Evolutionary conservation across 176 grass and related monocot genomes (phyloP).

Genomic region (Urochloa ruziziensis): DNA sequence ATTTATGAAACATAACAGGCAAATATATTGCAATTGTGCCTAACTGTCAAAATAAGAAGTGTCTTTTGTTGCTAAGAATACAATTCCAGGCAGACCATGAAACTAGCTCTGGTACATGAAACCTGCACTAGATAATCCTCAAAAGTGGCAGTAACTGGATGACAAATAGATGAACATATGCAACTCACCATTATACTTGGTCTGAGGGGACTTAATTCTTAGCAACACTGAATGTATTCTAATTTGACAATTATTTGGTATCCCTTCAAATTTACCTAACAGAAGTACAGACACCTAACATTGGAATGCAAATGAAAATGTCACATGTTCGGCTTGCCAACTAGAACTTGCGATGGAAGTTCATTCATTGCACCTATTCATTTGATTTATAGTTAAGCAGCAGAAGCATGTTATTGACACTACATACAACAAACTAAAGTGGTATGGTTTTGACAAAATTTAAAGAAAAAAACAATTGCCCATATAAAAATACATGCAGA

Average conservation of each 20-base stretch:
- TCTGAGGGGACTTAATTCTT: not conserved
- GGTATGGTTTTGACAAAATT: not conserved
- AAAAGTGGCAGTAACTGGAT: not conserved
- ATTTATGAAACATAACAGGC: not conserved
- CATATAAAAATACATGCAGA: not conserved
- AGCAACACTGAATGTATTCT: not conserved
- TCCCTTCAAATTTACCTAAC: not conserved
- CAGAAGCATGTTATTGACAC: not conserved
- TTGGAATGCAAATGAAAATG: not conserved
- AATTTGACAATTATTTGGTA: not conserved
- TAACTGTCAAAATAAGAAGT: not conserved
- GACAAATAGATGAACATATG: not conserved
- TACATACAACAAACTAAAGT: not conserved
- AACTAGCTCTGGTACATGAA: not conserved
- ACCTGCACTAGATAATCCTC: not conserved
- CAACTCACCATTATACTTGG: slow-evolving; percentile 1
- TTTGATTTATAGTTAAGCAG: slow-evolving; percentile 6
- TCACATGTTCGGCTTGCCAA: not conserved
- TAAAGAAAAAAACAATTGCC: not conserved
- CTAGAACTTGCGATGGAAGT: not conserved
- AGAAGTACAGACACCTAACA: not conserved
- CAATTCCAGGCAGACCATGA: slow-evolving; percentile 6
- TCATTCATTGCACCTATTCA: not conserved
- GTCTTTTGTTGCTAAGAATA: not conserved
- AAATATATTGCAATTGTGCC: not conserved